These are phyloP conservation scores for Fraxinus americana DNA, from an alignment of 257 asterid genomes.

Conservation along the genomic window DNA sequence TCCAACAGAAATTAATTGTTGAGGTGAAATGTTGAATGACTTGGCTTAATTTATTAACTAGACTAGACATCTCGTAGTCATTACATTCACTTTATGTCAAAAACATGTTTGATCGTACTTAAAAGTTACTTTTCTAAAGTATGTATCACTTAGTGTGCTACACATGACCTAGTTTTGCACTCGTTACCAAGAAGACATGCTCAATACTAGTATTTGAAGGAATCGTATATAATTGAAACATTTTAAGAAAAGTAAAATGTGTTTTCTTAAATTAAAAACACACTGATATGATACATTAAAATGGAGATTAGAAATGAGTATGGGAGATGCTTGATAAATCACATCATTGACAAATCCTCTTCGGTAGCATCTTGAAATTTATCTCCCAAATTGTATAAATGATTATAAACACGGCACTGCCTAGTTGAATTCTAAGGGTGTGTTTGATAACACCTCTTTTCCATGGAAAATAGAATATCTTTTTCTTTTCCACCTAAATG, in stretches of 20 bases:
- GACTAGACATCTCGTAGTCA: background rate
- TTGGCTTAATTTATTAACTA: background rate
- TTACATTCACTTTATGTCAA: background rate
- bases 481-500: too few relatives aligned
- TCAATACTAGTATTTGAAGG: too few relatives aligned
- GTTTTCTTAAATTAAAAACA: too few relatives aligned
- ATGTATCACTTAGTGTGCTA: too few relatives aligned
- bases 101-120: background rate
- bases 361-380: slow-evolving; percentile 1
- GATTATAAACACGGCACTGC: background rate
- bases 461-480: too few relatives aligned
- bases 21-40: background rate
- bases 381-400: background rate
- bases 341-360: slow-evolving; percentile 27
- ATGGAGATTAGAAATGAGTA: background rate
- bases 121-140: background rate
- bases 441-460: too few relatives aligned
- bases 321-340: too few relatives aligned
- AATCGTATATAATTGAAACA: background rate
- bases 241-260: too few relatives aligned
- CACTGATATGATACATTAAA: background rate
- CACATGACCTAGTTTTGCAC: background rate
- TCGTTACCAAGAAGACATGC: background rate
- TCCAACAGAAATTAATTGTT: background rate
- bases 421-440: background rate